Base-by-base conservation (phyloP, 441 rosid species). In the Aquilaria agallochum region DNA sequence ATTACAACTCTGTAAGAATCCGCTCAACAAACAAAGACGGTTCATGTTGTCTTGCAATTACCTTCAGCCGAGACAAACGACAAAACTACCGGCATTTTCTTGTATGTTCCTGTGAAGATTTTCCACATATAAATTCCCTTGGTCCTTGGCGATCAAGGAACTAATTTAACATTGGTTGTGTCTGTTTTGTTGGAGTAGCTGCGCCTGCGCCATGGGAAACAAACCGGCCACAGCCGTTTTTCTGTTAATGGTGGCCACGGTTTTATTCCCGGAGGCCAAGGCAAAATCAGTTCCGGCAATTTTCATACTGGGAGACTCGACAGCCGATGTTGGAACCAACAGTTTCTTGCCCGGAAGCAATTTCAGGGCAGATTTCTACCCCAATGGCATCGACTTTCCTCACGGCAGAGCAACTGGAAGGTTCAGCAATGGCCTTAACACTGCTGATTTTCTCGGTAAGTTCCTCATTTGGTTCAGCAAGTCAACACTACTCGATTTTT, bases 341-440 rank as follows among this genome's bases (percentile, higher is more conserved):
- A 74, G 68, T 53, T 79, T 72, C 76, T 67, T 84, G 78, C 68
- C 76, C n/a, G 64, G 46, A 30, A 67, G 73, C 60, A 61, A 5
- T 6, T 4, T 48, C 12, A 81, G 53, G 50, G 78, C 82, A 2
- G 32, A 81, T 54, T 79, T 79, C 56, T 80, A 65, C n/a, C 76
- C 48, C 66, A 72, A 81, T 60, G 89, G 89, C 50, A 60, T 81
- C n/a, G 87, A 84, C 67, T 81, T 84, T 65, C 87, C 82, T 33
- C 12, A 50, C 15, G 55, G 45, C 14, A 79, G 60, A 62, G 72
- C 83, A 6, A 81, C 87, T 0, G 85, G 87, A 56, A 74, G 87
- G 68, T 81, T 81, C 75, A 79, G 87, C 66, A 84, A 81, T 67
- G 87, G 90, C 64, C 60, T 80, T 8, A 83, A 79, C 30, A 79